Evolutionary conservation across 306 rosid genomes (phyloP).

Genomic region (Mimosa bimucronata): DNA sequence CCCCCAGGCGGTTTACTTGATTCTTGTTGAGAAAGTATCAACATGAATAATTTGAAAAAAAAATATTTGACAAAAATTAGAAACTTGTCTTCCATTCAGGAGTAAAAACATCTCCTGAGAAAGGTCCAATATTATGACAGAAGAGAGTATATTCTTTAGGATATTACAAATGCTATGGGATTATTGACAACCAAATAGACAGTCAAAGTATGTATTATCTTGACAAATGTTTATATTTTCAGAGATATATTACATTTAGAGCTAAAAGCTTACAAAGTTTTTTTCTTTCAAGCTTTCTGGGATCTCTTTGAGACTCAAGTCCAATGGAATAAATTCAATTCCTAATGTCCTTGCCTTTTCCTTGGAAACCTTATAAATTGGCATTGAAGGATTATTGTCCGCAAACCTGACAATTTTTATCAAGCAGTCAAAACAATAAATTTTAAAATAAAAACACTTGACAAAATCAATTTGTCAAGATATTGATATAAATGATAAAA

Average conservation of each 20-base stretch:
- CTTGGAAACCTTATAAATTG: not conserved
- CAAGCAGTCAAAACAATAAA: not conserved
- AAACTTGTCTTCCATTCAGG: no score
- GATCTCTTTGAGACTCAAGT: not conserved
- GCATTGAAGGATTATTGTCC: not conserved
- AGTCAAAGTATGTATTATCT: not conserved
- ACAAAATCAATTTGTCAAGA: not conserved
- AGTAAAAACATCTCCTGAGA: no score
- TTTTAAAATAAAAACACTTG: not conserved
- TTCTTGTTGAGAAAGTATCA: no score
- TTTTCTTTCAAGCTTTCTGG: not conserved
- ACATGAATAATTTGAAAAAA: no score
- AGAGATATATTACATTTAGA: not conserved
- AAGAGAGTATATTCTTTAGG: no score
- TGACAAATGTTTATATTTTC: not conserved
- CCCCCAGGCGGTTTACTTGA: no score
- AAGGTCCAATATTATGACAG: no score
- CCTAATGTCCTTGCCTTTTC: not conserved
- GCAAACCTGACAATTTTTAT: not conserved
- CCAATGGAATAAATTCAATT: not conserved
- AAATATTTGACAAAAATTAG: no score
- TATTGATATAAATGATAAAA: not conserved
- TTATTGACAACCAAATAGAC: no score
- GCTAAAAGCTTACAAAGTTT: not conserved
- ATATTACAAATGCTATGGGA: not conserved